Percentiles rank a stretch among this genome's conserved stretches.
These are phyloP conservation scores for Pleurotus giganteus DNA, from an alignment of 768 basidiomycete genomes.

Conservation along the genomic window DNA sequence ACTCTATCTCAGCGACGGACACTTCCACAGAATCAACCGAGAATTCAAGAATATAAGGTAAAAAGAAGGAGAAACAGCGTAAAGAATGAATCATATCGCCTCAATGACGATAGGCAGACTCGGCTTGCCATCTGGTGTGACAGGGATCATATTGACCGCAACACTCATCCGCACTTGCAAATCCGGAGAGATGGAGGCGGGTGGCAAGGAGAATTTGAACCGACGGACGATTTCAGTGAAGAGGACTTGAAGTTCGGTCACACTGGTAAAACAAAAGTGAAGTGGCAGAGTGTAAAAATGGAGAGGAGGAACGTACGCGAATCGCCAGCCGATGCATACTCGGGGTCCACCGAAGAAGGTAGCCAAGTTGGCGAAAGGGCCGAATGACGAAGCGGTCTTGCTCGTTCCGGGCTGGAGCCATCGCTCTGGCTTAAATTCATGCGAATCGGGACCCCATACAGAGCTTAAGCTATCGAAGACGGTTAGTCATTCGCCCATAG, in stretches of 20 bases:
- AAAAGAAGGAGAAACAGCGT: no score
- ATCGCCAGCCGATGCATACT: constrained; percentile 13
- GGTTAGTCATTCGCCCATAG: background rate
- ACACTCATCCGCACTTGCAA: constrained; percentile 3
- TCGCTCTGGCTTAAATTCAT: constrained; percentile 9
- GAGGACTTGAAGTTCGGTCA: constrained; percentile 15
- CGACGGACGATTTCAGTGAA: constrained; percentile 13
- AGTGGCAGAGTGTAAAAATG: no score
- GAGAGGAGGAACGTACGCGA: constrained; percentile 12
- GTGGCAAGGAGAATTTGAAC: constrained; percentile 11
- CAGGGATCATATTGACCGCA: constrained; percentile 6
- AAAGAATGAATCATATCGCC: background rate
- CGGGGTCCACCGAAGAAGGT: constrained; percentile 5
- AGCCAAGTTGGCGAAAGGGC: constrained; percentile 3
- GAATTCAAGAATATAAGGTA: no score
- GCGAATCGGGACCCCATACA: constrained; percentile 13
- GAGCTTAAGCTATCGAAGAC: constrained; percentile 4
- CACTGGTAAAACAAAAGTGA: background rate
- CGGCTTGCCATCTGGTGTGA: background rate
- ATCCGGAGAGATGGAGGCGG: background rate
- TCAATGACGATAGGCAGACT: constrained; percentile 3
- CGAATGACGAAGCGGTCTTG: background rate
- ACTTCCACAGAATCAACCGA: no score
- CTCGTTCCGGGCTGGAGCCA: constrained; percentile 2
- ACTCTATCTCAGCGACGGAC: no score